Evolutionary conservation across 768 basidiomycete genomes (phyloP).

Genomic region (Hemileccinum impolitum): DNA sequence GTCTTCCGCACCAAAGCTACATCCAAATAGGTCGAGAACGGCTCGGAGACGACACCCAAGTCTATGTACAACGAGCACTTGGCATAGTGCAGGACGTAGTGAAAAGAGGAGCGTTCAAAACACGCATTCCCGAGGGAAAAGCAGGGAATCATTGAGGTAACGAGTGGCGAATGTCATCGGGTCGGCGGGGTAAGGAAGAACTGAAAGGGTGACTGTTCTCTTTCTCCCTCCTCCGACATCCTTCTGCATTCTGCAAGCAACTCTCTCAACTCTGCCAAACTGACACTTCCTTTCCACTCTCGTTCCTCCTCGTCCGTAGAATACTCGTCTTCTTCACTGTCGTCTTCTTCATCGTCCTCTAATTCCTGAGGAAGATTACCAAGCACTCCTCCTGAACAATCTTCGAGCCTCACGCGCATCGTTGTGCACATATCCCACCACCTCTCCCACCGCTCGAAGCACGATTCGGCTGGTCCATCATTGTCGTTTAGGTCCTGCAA

Average conservation of each 20-base stretch:
- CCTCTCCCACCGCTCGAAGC: conserved; percentile 56
- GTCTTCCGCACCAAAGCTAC: background rate
- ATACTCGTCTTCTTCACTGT: conserved; percentile 34
- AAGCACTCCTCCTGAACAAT: conserved; percentile 66
- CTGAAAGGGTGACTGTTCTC: conserved; percentile 25
- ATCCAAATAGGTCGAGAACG: conserved; percentile 25
- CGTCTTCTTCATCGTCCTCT: conserved; percentile 32
- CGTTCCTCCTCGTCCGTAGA: conserved; percentile 33
- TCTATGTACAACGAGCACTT: conserved; percentile 38
- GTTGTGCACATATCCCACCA: conserved; percentile 59
- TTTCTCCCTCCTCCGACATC: conserved; percentile 36
- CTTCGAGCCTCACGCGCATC: conserved; percentile 61
- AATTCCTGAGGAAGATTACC: conserved; percentile 40
- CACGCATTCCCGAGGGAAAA: conserved; percentile 71
- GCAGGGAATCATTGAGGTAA: conserved; percentile 26
- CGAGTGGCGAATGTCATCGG: background rate
- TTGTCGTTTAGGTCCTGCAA: conserved; percentile 55
- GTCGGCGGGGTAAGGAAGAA: conserved; percentile 11
- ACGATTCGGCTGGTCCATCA: conserved; percentile 43
- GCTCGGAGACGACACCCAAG: conserved; percentile 12
- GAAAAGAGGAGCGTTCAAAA: conserved; percentile 67
- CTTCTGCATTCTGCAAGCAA: conserved; percentile 55
- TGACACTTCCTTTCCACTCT: conserved; percentile 21
- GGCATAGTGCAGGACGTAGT: conserved; percentile 54
- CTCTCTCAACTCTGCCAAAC: conserved; percentile 47